phyloP scores from a whole-genome alignment of 768 basidiomycete genomes.

The Mrakia gelida region DNA sequence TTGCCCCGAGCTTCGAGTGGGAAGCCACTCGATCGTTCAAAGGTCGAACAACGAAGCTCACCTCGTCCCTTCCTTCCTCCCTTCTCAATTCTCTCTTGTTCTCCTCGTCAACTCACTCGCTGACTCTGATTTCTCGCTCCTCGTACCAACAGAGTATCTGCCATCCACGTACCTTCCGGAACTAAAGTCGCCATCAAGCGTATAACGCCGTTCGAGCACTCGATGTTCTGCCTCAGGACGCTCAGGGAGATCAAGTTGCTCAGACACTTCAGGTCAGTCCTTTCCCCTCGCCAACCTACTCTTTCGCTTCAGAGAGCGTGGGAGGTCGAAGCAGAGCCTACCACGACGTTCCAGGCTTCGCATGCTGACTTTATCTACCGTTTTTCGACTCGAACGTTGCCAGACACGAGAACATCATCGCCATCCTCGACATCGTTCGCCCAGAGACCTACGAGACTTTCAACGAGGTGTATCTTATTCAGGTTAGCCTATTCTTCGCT shows the following conservation, averaged over 20 bases:
- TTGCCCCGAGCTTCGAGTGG: neutral
- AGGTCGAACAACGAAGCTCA: neutral
- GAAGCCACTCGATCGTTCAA: neutral
- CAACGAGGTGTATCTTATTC: conserved; percentile 64
- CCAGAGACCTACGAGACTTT: conserved; percentile 74
- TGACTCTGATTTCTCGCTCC: neutral
- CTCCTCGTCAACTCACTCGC: neutral
- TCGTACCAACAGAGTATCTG: conserved; percentile 40
- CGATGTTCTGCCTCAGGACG: conserved; percentile 68
- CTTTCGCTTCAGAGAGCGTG: neutral
- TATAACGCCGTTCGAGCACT: conserved; percentile 87
- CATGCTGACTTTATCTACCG: conserved; percentile 50
- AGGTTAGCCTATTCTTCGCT: neutral
- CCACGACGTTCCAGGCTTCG: conserved; percentile 41
- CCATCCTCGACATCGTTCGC: conserved; percentile 86
- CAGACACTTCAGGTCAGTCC: conserved; percentile 52
- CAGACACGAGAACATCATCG: conserved; percentile 69
- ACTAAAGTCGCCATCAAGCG: conserved; percentile 90
- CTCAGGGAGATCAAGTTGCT: conserved; percentile 92
- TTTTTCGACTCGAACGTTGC: conserved; percentile 53
- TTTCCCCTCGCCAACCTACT: neutral
- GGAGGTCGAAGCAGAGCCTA: conserved; percentile 51
- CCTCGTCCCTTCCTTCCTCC: neutral
- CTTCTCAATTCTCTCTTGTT: neutral
- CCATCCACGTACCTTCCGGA: conserved; percentile 68